Evolutionary conservation across 2,329 filamentous ascomycete genomes (phyloP).

Genomic region (Colletotrichum tropicicola): DNA sequence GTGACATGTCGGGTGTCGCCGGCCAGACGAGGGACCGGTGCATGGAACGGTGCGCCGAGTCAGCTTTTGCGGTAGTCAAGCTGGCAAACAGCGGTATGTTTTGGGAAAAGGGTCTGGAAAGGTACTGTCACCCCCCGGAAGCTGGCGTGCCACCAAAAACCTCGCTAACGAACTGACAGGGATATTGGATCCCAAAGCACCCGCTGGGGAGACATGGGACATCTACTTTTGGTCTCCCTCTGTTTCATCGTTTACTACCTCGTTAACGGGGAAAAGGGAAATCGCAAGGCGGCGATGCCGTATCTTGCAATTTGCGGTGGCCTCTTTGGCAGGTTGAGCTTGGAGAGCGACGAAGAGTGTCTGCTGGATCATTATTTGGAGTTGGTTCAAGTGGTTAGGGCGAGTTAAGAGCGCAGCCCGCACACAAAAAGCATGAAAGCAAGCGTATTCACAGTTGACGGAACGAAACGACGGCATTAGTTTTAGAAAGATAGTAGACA

Average conservation of each 20-base stretch:
- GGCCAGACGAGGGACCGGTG: constrained; percentile 3
- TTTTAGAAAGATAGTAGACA: too few species aligned
- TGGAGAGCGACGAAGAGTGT: constrained; percentile 8
- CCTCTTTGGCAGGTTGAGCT: constrained; percentile 8
- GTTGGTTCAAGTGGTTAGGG: constrained; percentile 7
- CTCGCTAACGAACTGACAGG: neutral
- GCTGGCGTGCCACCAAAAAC: neutral
- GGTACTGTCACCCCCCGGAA: neutral
- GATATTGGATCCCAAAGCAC: constrained; percentile 10
- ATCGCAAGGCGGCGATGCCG: constrained; percentile 11
- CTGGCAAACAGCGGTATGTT: constrained; percentile 16
- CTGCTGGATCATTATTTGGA: constrained; percentile 20
- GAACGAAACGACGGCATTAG: neutral
- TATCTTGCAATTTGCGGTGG: constrained; percentile 21
- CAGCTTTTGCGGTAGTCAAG: constrained; percentile 18
- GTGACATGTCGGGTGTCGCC: neutral
- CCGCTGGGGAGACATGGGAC: constrained; percentile 18
- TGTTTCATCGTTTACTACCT: constrained; percentile 25
- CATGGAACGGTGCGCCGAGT: constrained; percentile 14
- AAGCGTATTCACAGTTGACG: too few species aligned
- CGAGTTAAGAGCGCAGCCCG: neutral
- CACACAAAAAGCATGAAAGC: neutral
- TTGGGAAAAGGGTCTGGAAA: constrained; percentile 15
- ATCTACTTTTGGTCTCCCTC: constrained; percentile 21
- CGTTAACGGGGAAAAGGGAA: constrained; percentile 4